Conservation (phyloP, 805 yeast species). For the Debaryomyces prosopidis region DNA sequence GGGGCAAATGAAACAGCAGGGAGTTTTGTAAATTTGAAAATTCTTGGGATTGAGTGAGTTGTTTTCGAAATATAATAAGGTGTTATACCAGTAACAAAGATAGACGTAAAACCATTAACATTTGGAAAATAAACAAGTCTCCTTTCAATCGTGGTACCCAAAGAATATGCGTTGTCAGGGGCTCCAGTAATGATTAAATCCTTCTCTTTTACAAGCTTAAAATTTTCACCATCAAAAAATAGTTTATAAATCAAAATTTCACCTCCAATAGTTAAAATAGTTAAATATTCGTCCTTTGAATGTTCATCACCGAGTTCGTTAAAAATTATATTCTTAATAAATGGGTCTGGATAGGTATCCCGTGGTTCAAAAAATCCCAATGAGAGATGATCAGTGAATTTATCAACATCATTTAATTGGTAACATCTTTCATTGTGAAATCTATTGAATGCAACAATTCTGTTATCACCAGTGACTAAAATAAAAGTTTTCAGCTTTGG, state of each 20-base stretch:
- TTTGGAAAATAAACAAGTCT: conserved; percentile 59
- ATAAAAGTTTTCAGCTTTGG: conserved; percentile 50
- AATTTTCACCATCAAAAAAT: conserved; percentile 47
- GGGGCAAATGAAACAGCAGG: conserved; percentile 68
- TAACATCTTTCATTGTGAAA: conserved; percentile 54
- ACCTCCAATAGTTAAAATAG: conserved; percentile 78
- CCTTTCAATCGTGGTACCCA: conserved; percentile 70
- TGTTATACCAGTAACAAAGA: conserved; percentile 72
- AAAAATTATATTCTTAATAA: conserved; percentile 65
- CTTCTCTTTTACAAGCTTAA: conserved; percentile 42
- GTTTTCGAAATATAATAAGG: conserved; percentile 72
- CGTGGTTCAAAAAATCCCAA: conserved; percentile 51
- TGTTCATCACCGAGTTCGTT: conserved; percentile 63
- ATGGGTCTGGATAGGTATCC: conserved; percentile 67
- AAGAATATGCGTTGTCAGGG: conserved; percentile 72
- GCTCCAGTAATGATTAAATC: conserved; percentile 66
- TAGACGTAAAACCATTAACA: conserved; percentile 56
- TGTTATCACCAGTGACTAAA: conserved; percentile 75
- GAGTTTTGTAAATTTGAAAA: conserved; percentile 64
- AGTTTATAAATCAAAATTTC: conserved; percentile 70
- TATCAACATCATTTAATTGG: conserved; percentile 51
- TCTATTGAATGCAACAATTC: conserved; percentile 63
- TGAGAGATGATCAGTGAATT: conserved; percentile 43
- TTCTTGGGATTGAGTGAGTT: conserved; percentile 60
- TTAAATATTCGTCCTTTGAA: conserved; percentile 59